Evolutionary conservation across 2,329 filamentous ascomycete genomes (phyloP).

Genomic region (Ascochyta lentis): DNA sequence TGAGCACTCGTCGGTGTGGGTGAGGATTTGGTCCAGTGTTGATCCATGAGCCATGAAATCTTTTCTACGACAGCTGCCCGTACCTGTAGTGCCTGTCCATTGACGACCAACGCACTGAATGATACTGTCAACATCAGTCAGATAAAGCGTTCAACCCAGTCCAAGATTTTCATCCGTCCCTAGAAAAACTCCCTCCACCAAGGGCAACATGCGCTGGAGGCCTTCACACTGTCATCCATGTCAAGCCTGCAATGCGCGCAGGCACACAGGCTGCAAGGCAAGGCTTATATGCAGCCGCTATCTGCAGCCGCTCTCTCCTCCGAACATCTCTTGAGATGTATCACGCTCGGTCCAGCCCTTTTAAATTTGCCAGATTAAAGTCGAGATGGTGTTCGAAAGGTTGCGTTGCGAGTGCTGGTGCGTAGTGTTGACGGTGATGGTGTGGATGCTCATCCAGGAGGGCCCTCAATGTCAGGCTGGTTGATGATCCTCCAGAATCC

Average conservation of each 20-base stretch:
- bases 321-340: background rate
- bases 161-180: too few relatives aligned
- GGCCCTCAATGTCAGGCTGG: constrained; percentile 20
- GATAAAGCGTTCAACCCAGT: too few relatives aligned
- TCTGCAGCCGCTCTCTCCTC: background rate
- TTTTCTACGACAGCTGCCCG: too few relatives aligned
- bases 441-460: background rate
- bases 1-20: background rate
- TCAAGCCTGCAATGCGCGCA: background rate
- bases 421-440: background rate
- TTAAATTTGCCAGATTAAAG: background rate
- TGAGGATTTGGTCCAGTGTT: background rate
- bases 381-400: background rate
- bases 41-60: too few relatives aligned
- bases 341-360: background rate
- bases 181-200: too few relatives aligned
- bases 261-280: background rate
- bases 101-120: too few relatives aligned
- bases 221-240: too few relatives aligned
- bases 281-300: background rate
- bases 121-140: too few relatives aligned
- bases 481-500: constrained; percentile 40
- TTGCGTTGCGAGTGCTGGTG: background rate
- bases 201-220: too few relatives aligned
- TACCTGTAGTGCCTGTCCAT: too few relatives aligned